A percentile compares a stretch with the other conserved stretches of the same genome.
Conservation (phyloP, 2,329 filamentous ascomycete species). For the Ilyonectria sp. region DNA sequence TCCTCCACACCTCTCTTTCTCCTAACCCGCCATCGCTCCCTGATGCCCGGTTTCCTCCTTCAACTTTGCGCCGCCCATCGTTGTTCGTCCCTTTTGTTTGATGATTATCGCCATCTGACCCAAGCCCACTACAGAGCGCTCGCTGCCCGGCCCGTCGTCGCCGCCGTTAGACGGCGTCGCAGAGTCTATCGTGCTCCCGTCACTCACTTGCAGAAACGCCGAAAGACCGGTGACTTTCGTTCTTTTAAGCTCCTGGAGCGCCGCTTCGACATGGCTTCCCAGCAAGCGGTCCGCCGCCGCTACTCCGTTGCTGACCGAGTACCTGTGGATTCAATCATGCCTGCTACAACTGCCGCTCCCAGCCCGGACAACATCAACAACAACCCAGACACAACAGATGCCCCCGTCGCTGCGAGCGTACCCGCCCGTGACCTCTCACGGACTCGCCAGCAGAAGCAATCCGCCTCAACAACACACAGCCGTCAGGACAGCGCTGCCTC, state of each 20-base stretch:
- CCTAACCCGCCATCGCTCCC: slow-evolving; percentile 49
- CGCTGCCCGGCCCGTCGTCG: slow-evolving; percentile 60
- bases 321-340: slow-evolving; percentile 47
- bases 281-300: slow-evolving; percentile 58
- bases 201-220: slow-evolving; percentile 56
- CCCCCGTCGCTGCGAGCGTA: slow-evolving; percentile 27
- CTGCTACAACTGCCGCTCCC: slow-evolving; percentile 45
- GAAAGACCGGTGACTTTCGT: slow-evolving; percentile 51
- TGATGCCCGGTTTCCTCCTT: slow-evolving; percentile 65
- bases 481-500: slow-evolving; percentile 39
- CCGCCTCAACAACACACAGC: slow-evolving; percentile 32
- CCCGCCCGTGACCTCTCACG: slow-evolving; percentile 33
- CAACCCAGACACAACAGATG: slow-evolving; percentile 31
- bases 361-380: slow-evolving; percentile 30
- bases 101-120: slow-evolving; percentile 61
- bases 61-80: slow-evolving; percentile 64
- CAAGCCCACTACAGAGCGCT: slow-evolving; percentile 58
- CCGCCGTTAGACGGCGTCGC: slow-evolving; percentile 58
- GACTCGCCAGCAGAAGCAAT: slow-evolving; percentile 30
- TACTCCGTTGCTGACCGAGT: slow-evolving; percentile 57
- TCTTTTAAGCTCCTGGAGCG: slow-evolving; percentile 47
- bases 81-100: slow-evolving; percentile 61
- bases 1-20: slow-evolving; percentile 38
- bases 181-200: slow-evolving; percentile 55
- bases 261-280: slow-evolving; percentile 51